Percentiles rank a stretch among this genome's conserved stretches.
Conservation (phyloP, 192 early-diverging fungal genomes). For the Bifiguratus adelaidae region DNA sequence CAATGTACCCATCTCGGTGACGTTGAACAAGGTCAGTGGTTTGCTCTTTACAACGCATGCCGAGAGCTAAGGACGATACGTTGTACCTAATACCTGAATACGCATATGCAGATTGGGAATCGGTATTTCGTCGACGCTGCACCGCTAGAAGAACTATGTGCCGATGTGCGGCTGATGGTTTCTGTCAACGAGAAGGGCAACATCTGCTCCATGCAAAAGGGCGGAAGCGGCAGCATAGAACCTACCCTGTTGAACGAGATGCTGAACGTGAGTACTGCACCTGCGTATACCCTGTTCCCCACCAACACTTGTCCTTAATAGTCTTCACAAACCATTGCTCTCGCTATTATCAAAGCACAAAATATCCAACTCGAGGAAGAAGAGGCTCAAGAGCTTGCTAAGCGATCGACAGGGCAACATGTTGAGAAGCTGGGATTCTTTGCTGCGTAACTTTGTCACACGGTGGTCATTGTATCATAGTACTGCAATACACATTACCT, state of each 20-base stretch:
- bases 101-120: constrained; percentile 60
- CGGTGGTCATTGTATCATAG: too few relatives aligned
- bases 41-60: too few relatives aligned
- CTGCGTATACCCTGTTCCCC: background rate
- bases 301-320: constrained; percentile 1
- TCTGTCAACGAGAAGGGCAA: constrained; percentile 71
- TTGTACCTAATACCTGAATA: too few relatives aligned
- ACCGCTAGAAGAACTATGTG: constrained; percentile 80
- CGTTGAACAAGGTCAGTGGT: constrained; percentile 65
- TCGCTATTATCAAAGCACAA: constrained; percentile 31
- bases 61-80: too few relatives aligned
- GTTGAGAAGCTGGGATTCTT: constrained; percentile 48
- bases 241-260: constrained; percentile 70
- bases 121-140: constrained; percentile 82
- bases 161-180: constrained; percentile 69
- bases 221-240: constrained; percentile 60
- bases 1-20: constrained; percentile 72
- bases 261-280: constrained; percentile 47
- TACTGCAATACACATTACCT: too few relatives aligned
- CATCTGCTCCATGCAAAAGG: constrained; percentile 84
- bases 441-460: constrained; percentile 17
- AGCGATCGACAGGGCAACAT: constrained; percentile 24
- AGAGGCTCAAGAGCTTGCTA: constrained; percentile 23
- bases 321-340: constrained; percentile 31
- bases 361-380: constrained; percentile 36